These are phyloP conservation scores for Pochonia chlamydosporia DNA, from an alignment of 2,329 filamentous ascomycete species.

Conservation along the genomic window DNA sequence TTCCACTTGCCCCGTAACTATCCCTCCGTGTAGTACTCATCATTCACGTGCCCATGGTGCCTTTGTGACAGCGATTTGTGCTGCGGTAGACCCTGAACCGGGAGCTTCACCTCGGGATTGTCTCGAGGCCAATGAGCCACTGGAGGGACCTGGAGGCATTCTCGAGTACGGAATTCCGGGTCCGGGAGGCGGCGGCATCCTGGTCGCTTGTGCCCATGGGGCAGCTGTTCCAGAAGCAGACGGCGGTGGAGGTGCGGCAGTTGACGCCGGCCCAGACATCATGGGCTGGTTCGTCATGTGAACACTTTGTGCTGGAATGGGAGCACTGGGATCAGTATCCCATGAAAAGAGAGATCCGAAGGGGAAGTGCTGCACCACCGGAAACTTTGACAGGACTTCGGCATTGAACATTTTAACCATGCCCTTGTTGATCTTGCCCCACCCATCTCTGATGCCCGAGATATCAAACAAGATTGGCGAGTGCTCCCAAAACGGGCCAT, in stretches of 20 bases:
- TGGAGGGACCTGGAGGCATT: slow-evolving; percentile 23
- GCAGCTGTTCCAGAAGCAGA: slow-evolving; percentile 31
- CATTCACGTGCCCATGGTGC: slow-evolving; percentile 39
- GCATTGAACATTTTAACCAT: slow-evolving; percentile 99
- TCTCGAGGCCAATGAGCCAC: slow-evolving; percentile 18
- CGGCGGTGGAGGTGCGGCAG: slow-evolving; percentile 2
- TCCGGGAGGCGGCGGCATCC: slow-evolving; percentile 29
- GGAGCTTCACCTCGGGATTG: slow-evolving; percentile 14
- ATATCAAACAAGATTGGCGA: slow-evolving; percentile 93
- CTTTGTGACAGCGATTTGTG: slow-evolving; percentile 36
- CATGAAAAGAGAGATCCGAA: slow-evolving; percentile 78
- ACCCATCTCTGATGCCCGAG: slow-evolving; percentile 84
- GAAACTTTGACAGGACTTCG: slow-evolving; percentile 93
- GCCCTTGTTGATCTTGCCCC: slow-evolving; percentile 98
- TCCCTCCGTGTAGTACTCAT: slow-evolving; percentile 8
- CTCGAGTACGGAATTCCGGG: slow-evolving; percentile 35
- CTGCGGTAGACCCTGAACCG: slow-evolving; percentile 25
- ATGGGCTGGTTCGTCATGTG: slow-evolving; percentile 53
- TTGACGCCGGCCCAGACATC: neutral
- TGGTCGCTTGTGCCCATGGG: slow-evolving; percentile 37
- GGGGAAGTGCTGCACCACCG: slow-evolving; percentile 93
- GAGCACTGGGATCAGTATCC: slow-evolving; percentile 60
- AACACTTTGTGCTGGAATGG: slow-evolving; percentile 39
- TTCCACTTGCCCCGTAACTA: neutral
- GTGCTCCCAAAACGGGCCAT: slow-evolving; percentile 94